Conservation (phyloP, 768 basidiomycete species). For the Mrakia frigida region DNA sequence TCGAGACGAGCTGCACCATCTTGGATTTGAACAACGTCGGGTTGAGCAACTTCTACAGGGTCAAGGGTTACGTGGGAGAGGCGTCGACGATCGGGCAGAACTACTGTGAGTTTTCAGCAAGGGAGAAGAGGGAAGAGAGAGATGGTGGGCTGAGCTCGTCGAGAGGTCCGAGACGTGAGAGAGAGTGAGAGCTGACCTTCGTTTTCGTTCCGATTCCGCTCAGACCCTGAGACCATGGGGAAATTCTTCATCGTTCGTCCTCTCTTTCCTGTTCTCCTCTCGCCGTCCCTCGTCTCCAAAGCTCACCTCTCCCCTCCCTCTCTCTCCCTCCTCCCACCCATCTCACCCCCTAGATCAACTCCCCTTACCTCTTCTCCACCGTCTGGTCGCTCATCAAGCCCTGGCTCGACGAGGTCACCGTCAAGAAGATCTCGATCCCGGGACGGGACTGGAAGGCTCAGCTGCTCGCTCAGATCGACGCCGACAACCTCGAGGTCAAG, state of each 20-base stretch:
- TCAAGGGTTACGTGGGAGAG: conserved; percentile 81
- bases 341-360: conserved; percentile 18
- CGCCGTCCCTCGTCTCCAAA: not conserved
- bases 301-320: not conserved
- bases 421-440: conserved; percentile 86
- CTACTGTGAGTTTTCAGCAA: conserved; percentile 50
- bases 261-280: no score
- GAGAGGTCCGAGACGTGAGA: not conserved
- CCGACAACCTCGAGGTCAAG: conserved; percentile 74
- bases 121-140: not conserved
- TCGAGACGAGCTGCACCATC: conserved; percentile 97
- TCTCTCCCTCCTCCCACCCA: no score
- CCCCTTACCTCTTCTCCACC: conserved; percentile 83
- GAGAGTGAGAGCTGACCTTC: not conserved
- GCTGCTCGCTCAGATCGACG: conserved; percentile 73
- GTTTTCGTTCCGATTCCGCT: no score
- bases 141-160: not conserved
- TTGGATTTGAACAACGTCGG: conserved; percentile 69
- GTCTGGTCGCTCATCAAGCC: conserved; percentile 86
- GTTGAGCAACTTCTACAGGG: conserved; percentile 70
- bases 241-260: conserved; percentile 74
- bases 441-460: conserved; percentile 68
- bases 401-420: conserved; percentile 93
- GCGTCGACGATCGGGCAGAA: conserved; percentile 79
- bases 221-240: conserved; percentile 60